These are phyloP conservation scores for Ophiostoma quercus DNA, from an alignment of 2,329 filamentous ascomycete species.

Conservation along the genomic window DNA sequence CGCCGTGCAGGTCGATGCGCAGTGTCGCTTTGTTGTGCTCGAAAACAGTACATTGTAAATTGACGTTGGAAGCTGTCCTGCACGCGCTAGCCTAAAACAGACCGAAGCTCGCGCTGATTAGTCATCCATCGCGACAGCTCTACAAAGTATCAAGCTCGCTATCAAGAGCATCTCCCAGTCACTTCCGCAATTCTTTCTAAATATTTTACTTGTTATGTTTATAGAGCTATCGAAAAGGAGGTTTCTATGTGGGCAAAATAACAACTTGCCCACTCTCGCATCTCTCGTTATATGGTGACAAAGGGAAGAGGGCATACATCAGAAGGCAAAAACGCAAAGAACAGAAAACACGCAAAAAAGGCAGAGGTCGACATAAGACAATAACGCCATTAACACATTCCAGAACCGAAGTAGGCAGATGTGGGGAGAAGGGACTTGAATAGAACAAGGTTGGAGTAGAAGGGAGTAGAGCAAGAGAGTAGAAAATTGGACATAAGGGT, in stretches of 20 bases:
- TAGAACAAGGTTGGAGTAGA: neutral
- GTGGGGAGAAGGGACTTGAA: neutral
- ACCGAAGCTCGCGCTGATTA: neutral
- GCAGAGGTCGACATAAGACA: constrained; percentile 1
- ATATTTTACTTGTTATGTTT: constrained; percentile 10
- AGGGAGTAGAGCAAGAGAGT: neutral
- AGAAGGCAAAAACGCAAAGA: neutral
- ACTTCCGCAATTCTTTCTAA: neutral
- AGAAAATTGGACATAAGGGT: neutral
- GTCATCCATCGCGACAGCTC: neutral
- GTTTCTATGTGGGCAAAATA: constrained; percentile 19
- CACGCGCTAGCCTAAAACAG: constrained; percentile 3
- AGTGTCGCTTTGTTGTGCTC: neutral
- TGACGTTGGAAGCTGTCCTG: neutral
- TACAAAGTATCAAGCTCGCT: neutral
- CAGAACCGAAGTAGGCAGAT: neutral
- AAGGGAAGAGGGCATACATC: constrained; percentile 5
- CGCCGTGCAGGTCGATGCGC: neutral
- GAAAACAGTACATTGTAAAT: neutral
- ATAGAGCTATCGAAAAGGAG: constrained; percentile 7
- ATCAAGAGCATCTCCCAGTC: too few species aligned
- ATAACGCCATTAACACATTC: constrained; percentile 14
- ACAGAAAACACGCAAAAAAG: neutral
- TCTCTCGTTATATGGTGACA: constrained; percentile 22
- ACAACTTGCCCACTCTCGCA: constrained; percentile 13